Evolutionary conservation across 176 grass and related monocot genomes (phyloP).

Genomic region (Aegilops longissima): DNA sequence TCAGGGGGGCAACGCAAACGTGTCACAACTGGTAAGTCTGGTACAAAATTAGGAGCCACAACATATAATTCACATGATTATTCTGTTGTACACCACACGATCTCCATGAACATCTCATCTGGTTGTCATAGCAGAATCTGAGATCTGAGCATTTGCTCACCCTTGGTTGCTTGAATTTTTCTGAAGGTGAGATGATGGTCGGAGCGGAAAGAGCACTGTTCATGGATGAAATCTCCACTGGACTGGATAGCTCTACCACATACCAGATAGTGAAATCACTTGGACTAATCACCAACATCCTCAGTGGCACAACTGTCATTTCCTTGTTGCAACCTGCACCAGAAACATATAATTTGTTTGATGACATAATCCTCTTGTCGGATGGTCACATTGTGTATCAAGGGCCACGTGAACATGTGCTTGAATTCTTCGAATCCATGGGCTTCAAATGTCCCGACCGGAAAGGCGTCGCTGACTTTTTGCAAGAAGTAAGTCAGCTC

Average conservation of each 20-base stretch:
- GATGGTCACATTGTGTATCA: constrained; percentile 74
- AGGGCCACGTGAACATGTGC: constrained; percentile 56
- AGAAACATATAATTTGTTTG: constrained; percentile 62
- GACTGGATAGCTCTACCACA: constrained; percentile 66
- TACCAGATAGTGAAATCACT: constrained; percentile 67
- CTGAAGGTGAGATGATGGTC: constrained; percentile 68
- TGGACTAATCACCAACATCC: constrained; percentile 49
- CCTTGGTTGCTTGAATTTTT: constrained; percentile 8
- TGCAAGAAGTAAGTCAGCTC: constrained; percentile 52
- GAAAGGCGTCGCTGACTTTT: constrained; percentile 65
- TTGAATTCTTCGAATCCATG: constrained; percentile 65
- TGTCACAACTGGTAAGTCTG: constrained; percentile 47
- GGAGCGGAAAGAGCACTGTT: constrained; percentile 58
- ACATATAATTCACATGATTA: not conserved
- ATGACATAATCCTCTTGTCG: constrained; percentile 63
- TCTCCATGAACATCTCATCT: constrained; percentile 2
- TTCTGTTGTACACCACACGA: not conserved
- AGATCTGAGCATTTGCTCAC: not conserved
- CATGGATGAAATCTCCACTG: constrained; percentile 83
- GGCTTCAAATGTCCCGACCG: constrained; percentile 66
- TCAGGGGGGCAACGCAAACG: constrained; percentile 63
- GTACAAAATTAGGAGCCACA: too few relatives aligned
- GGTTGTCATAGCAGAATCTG: not conserved
- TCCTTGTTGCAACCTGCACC: constrained; percentile 65
- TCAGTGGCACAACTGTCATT: constrained; percentile 53